These are phyloP conservation scores for Neurospora sp. DNA, from an alignment of 495 filamentous ascomycete genomes.

Conservation along the genomic window DNA sequence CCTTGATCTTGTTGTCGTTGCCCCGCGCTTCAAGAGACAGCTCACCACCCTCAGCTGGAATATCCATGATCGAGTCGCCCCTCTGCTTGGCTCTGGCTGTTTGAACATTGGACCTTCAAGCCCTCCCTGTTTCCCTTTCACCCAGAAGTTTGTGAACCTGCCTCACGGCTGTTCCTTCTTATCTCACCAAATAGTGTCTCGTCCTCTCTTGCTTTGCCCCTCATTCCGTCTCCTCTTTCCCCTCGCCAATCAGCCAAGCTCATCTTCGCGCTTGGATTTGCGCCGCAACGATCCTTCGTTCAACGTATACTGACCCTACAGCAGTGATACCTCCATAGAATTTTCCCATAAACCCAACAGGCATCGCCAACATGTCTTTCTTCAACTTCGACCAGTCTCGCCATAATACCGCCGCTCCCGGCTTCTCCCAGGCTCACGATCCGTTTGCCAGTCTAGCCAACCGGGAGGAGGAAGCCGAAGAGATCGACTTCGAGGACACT, in stretches of 20 bases:
- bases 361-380: conserved; percentile 42
- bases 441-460: conserved; percentile 75
- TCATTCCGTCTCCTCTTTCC: neutral
- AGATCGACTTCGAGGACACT: conserved; percentile 90
- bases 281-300: neutral
- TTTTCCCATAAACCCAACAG: neutral
- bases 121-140: neutral
- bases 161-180: neutral
- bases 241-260: neutral
- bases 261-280: neutral
- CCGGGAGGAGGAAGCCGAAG: conserved; percentile 68
- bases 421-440: conserved; percentile 78
- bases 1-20: neutral
- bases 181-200: neutral
- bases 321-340: neutral
- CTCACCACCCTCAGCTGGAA: neutral
- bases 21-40: neutral
- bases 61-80: neutral
- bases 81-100: neutral
- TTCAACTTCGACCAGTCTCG: conserved; percentile 72
- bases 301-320: neutral
- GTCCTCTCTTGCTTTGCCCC: neutral
- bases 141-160: neutral
- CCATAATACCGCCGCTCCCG: conserved; percentile 47
- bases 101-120: neutral